phyloP scores from a whole-genome alignment of 345 rosid species.

The Eucalyptus decipiens region DNA sequence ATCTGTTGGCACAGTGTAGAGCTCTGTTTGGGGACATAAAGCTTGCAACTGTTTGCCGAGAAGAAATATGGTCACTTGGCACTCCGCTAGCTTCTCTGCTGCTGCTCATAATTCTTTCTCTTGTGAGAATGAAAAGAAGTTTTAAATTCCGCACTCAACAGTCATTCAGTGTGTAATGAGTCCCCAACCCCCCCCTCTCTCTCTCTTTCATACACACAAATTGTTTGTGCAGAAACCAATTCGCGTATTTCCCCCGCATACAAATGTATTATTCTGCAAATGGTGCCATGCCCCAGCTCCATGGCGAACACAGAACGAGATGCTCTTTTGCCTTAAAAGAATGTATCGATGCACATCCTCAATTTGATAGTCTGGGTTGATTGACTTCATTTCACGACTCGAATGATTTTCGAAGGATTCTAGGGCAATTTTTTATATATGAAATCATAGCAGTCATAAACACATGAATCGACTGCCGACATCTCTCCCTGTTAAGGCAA shows the following conservation, averaged over 20 bases:
- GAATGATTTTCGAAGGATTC: neutral
- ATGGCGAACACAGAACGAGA: neutral
- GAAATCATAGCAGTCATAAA: neutral
- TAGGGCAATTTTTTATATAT: neutral
- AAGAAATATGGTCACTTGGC: slow-evolving; percentile 90
- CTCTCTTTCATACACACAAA: too few relatives aligned
- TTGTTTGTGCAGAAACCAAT: too few relatives aligned
- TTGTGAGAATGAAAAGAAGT: slow-evolving; percentile 14
- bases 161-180: neutral
- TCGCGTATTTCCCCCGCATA: too few relatives aligned
- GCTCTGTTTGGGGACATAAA: slow-evolving; percentile 59
- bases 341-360: neutral
- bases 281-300: too few relatives aligned
- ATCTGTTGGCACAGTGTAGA: slow-evolving; percentile 24
- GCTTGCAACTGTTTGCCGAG: slow-evolving; percentile 88
- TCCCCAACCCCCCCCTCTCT: neutral
- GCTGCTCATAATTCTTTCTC: slow-evolving; percentile 80
- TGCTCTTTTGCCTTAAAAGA: neutral
- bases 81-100: slow-evolving; percentile 87
- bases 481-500: neutral
- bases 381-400: neutral
- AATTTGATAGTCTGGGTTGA: neutral
- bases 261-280: too few relatives aligned
- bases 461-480: neutral
- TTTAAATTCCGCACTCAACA: neutral